Base-by-base conservation (phyloP, 2,329 filamentous ascomycete species). In the Elsinoe fawcettii region DNA sequence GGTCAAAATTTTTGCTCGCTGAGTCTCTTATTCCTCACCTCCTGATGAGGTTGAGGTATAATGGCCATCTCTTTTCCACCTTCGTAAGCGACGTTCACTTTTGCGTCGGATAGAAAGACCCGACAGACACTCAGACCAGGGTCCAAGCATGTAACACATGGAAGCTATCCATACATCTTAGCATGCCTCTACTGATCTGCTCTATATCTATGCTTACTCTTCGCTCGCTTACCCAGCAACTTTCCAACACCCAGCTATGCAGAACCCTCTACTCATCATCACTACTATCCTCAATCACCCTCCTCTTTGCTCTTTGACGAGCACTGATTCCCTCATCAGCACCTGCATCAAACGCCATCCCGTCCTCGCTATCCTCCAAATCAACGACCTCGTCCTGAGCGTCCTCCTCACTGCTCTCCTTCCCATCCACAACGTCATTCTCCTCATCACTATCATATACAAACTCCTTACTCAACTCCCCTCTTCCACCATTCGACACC, bases 201-300 rank as follows among this genome's bases (percentile, higher is more conserved):
- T 37, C 34, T 6, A 37, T 37, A 12, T 37, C 41, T 27, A 46
- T 22, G 14, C 41, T 46, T n/a, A 6, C 20, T 46, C n/a, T 20
- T n/a, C n/a, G 6, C 34, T 37, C 34, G 5, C 3, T 7, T 16
- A 3, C 5, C n/a, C 41, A 20, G 41, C 41, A 46, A 22, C 4
- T 46, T 22, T 46, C 41, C 41, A 46, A 25, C 16, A 12, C 8
- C 18, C 22, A 25, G 41, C 41, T 46, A 46, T 7, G 20, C 41
- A 25, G 20, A 34, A 12, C 14, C 2, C 12, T 36, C 16, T 8
- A 37, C 56, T 58, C 57, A 7, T 59, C 60, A 49, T 61, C 60
- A 51, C 58, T 59, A 32, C 57, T 55, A 53, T 56, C 55, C 23
- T 61, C 60, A 22, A 61, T 47, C 20, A 61, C 58, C 37, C 56